Evolutionary conservation across 2,329 filamentous ascomycete genomes (phyloP), one percentile per base, ranked within the genome.

Genomic region (Coleophoma cylindrospora): DNA sequence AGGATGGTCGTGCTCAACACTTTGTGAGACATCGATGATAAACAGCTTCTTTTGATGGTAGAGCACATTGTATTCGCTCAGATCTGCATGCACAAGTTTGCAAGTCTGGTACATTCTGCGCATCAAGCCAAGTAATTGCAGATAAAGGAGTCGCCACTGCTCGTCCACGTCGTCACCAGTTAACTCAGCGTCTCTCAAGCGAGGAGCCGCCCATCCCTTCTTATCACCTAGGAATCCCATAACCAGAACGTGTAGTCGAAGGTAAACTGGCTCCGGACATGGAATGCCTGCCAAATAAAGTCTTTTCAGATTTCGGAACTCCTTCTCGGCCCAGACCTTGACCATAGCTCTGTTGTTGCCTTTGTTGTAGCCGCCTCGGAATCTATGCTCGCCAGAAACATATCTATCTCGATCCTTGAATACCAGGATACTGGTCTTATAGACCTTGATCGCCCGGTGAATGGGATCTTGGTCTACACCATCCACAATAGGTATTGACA

Each of bases 331-430:
- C 94, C 94, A 99, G 21, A 96, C 77, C 70, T 96, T 95, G 59
- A 99, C 92, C 92, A 97, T 97, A 59, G 92, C 91, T 45, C 91
- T 83, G 72, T 91, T 96, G 71, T 91, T 95, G 58, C 87, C 87
- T 75, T 96, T 97, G 71, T 92, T 94, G 66, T 92, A 94, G 45
- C 92, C 92, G 54, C 84, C 79, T 59, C 89, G 83, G 75, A 99
- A 99, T 21, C 94, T 80, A 70, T 91, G 91, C 70, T 99, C 94
- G 57, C 94, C 94, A 1, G 87, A 87, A 55, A 99, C 94, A 69
- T 99, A 99, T 63, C 91, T 87, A 70, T 96, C 91, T 51, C 94
- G 82, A 70, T 99, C 94, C 73, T 97, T 97, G 82, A 99, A 99
- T 21, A 95, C 91, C 33, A 99, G 74, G 57, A 99, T 99, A 49